Conservation (phyloP, 768 basidiomycete genomes). For the Leccinum subgranulosum region DNA sequence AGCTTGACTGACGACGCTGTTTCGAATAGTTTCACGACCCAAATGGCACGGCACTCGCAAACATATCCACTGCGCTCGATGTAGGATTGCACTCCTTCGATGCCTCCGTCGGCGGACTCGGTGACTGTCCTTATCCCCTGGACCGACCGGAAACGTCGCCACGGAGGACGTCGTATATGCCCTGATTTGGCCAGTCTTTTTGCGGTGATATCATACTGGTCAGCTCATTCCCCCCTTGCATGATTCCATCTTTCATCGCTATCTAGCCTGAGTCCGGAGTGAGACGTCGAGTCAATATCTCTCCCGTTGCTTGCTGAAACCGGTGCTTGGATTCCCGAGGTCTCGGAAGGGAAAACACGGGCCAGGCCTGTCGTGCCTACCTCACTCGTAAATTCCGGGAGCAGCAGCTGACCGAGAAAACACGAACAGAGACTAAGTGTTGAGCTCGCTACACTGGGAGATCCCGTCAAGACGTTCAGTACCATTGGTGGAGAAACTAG, state of each 20-base stretch:
- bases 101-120: conserved; percentile 82
- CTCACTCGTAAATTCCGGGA: conserved; percentile 47
- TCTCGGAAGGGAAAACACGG: conserved; percentile 67
- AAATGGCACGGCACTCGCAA: conserved; percentile 78
- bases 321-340: conserved; percentile 79
- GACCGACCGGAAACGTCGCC: conserved; percentile 91
- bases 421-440: conserved; percentile 2
- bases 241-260: no score
- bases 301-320: conserved; percentile 68
- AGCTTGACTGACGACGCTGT: neutral
- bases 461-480: neutral
- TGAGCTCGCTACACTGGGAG: neutral
- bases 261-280: conserved; percentile 10
- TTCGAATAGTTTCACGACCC: conserved; percentile 82
- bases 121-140: conserved; percentile 97
- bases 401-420: conserved; percentile 18
- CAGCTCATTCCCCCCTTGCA: no score
- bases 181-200: conserved; percentile 60
- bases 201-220: no score
- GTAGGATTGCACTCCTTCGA: conserved; percentile 81
- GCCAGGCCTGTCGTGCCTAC: conserved; percentile 73
- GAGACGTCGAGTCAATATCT: conserved; percentile 44
- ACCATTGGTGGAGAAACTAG: neutral
- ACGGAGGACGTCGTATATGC: conserved; percentile 92
- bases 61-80: conserved; percentile 66